Evolutionary conservation across 2,329 filamentous ascomycete genomes (phyloP), one percentile per base, ranked within the genome.

Genomic region (Ascochyta lentis): DNA sequence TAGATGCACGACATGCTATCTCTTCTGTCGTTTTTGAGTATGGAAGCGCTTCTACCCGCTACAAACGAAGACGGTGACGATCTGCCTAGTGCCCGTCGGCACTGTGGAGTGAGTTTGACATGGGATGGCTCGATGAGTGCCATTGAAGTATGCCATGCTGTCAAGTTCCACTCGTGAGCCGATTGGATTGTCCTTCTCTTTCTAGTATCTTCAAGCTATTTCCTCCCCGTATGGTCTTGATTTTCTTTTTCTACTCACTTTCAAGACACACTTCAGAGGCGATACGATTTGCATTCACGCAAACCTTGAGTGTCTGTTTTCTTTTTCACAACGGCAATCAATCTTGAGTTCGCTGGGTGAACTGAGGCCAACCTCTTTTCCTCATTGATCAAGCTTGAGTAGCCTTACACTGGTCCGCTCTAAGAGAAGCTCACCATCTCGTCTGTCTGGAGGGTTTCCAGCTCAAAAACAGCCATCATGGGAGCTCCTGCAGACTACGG

Each of bases 401-500:
- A 12, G 22, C 16, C 9, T 23, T 6, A 16, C 6, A 23, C 37
- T 24, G 37, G 10, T 9, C 37, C 15, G 19, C 4, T 42, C 24
- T 9, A 9, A 8, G 1, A n/a, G 27, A 39, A 16, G 10, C 3
- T 9, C 16, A 27, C 16, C 5, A 15, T 43, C 4, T 16, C 12
- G 19, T 22, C 34, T 8, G 6, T 12, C n/a, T 37, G n/a, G 7
- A 39, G 6, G 23, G 24, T 15, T 9, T 19, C 16, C 16, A 12
- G 13, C 24, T 26, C 23, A 7, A 40, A 13, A 16, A 23, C 12
- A 15, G 15, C 22, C 19, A 56, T 12, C 29, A 69, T 68, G 65
- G 64, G 59, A 26, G 60, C 62, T 34, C 59, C 61, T 26, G 24
- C 59, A 42, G 64, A 71, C 54, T 69, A 58, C 24, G 58, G 65